Percentiles rank a stretch among this genome's conserved stretches.
These are phyloP conservation scores for Biscogniauxia marginata DNA, from an alignment of 2,329 filamentous ascomycete genomes.

Conservation along the genomic window DNA sequence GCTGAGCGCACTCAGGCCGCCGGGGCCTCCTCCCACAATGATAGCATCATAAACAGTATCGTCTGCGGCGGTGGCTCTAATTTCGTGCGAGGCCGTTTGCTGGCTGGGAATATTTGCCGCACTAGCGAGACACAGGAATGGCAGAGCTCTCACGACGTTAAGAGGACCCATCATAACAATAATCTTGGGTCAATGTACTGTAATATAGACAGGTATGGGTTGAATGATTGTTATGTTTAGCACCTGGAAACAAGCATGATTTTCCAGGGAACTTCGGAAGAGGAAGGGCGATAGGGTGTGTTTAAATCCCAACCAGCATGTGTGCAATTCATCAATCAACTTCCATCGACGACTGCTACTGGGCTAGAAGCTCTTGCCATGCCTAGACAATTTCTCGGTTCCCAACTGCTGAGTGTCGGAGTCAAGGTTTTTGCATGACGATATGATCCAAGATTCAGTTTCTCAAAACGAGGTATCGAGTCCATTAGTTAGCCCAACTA, in stretches of 20 bases:
- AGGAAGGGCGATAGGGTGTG: not conserved
- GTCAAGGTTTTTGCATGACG: not conserved
- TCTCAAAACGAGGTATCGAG: not conserved
- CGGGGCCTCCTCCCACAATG: slow-evolving; percentile 17
- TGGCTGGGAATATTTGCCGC: not conserved
- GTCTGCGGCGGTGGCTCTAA: not conserved
- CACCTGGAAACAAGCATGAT: not conserved
- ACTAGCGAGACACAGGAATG: not conserved
- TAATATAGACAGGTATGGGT: not conserved
- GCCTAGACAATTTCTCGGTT: too few species aligned
- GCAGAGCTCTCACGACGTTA: not conserved
- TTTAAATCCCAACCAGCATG: not conserved
- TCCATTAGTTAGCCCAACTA: not conserved
- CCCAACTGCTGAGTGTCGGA: not conserved
- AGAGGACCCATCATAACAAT: not conserved
- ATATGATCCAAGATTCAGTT: not conserved
- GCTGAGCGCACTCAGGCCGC: slow-evolving; percentile 43
- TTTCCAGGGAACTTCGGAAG: not conserved
- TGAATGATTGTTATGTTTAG: not conserved
- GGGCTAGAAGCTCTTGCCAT: too few species aligned
- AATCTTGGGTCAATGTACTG: not conserved
- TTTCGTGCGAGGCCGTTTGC: not conserved
- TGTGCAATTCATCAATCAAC: not conserved
- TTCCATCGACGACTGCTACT: not conserved
- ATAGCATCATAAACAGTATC: slow-evolving; percentile 10